phyloP scores from a whole-genome alignment of 306 rosid species.

The Ormosia semicastrata region DNA sequence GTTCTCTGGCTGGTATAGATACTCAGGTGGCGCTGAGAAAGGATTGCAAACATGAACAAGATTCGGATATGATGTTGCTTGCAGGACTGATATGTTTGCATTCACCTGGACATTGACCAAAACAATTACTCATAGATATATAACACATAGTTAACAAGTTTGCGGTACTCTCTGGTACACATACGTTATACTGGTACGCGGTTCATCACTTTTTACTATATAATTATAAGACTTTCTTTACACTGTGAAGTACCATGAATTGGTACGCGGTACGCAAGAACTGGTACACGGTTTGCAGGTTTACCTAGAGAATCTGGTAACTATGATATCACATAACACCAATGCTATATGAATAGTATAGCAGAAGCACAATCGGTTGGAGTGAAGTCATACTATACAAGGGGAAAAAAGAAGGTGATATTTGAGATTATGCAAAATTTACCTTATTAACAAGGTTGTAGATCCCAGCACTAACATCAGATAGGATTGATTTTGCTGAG shows the following conservation, averaged over 20 bases:
- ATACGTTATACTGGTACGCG: not conserved
- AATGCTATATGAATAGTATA: not conserved
- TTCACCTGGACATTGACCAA: conserved; percentile 54
- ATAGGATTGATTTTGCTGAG: conserved; percentile 61
- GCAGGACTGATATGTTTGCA: conserved; percentile 44
- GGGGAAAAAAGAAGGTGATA: not conserved
- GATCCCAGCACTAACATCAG: conserved; percentile 59
- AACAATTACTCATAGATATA: not conserved
- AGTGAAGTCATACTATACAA: not conserved
- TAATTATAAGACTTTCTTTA: too few relatives aligned
- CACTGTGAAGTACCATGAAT: too few relatives aligned
- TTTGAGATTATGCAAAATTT: conserved; percentile 8
- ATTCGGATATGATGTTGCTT: conserved; percentile 33
- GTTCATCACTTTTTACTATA: too few relatives aligned
- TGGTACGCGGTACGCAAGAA: too few relatives aligned
- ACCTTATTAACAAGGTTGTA: conserved; percentile 69
- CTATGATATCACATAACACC: not conserved
- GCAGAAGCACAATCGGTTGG: not conserved
- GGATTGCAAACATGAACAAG: conserved; percentile 67
- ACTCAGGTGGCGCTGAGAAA: conserved; percentile 76
- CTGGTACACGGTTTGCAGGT: too few relatives aligned
- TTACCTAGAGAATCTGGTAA: too few relatives aligned
- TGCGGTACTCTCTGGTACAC: too few relatives aligned
- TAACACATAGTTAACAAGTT: too few relatives aligned
- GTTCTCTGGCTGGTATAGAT: conserved; percentile 63